Conservation (phyloP, 352 stramenopile species). For the Phytophthora uliginosa region DNA sequence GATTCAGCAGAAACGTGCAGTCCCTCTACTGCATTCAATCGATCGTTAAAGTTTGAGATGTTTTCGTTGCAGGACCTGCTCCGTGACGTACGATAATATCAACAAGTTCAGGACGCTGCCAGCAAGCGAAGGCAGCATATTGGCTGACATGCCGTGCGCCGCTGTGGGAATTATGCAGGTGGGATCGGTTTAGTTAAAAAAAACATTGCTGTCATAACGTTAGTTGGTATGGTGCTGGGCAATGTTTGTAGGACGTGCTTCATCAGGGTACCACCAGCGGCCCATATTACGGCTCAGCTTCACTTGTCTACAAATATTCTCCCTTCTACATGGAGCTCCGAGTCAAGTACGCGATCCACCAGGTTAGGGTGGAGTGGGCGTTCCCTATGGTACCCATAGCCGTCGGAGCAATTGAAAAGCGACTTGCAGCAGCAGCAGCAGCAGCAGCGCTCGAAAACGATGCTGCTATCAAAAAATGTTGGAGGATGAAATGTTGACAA, state of each 20-base stretch:
- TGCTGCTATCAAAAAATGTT: no score
- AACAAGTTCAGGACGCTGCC: constrained; percentile 10
- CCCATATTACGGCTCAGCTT: background rate
- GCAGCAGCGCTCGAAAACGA: background rate
- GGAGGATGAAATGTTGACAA: no score
- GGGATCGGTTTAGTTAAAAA: no score
- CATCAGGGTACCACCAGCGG: background rate
- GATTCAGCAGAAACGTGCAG: background rate
- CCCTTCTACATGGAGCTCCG: constrained; percentile 25
- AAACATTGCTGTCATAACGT: background rate
- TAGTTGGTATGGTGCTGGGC: background rate
- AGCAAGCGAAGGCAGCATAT: background rate
- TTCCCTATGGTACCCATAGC: constrained; percentile 13
- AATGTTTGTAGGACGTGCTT: background rate
- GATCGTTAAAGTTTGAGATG: no score
- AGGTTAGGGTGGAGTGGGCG: background rate
- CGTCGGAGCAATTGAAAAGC: constrained; percentile 11
- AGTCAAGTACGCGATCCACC: background rate
- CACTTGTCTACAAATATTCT: constrained; percentile 15
- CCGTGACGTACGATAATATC: constrained; percentile 10
- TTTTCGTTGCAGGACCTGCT: constrained; percentile 10
- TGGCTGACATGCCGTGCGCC: background rate
- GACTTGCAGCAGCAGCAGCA: background rate
- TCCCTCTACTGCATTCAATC: no score
- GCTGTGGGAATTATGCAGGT: constrained; percentile 21